Evolutionary conservation across 257 asterid species (phyloP), one percentile per base, ranked within the genome.

Genomic region (Nicotiana knightiana): DNA sequence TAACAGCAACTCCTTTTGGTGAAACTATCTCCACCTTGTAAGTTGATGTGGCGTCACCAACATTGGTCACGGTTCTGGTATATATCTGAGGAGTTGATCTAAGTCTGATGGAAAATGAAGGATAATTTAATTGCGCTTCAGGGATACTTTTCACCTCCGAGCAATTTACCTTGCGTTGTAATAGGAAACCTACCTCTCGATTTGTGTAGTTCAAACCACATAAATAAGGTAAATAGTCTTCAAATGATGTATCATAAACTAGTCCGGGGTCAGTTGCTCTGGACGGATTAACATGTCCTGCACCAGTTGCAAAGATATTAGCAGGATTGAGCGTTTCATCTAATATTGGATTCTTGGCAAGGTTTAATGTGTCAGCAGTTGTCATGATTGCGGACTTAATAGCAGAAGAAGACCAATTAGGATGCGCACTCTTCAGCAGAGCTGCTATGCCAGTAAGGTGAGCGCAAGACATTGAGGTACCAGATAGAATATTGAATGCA

Each of bases 311-410:
- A 5, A 77, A 89, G 9, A 84, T 7, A 70, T 65, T n/a, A 17
- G 93, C 93, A 1, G 90, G 84, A 2, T 76, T 70, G 76, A 79
- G 62, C 12, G 33, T 78, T 58, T 88, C 84, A 51, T 91, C 87
- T 62, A 82, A 83, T 16, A 91, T 88, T 4, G 81, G 86, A 1
- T 62, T 59, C 0, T 62, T 48, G 4, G 64, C 87, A 3, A 83
- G 86, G 83, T 89, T 91, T 3, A 87, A 28, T 0, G 7, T 53
- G 21, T 88, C 84, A 3, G 97, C 92, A 0, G 93, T 86, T 6
- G 93, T 89, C 91, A 92, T 90, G 30, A 91, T 88, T 9, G 92
- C 92, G 0, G 93, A 91, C 67, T 91, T 90, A 24, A 87, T 87
- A 30, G 90, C 89, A 16, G 92, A 89, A 0, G 90, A 89, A 6